Conservation (phyloP, 129 eudicot genomes). For the Centaurea solstitialis region DNA sequence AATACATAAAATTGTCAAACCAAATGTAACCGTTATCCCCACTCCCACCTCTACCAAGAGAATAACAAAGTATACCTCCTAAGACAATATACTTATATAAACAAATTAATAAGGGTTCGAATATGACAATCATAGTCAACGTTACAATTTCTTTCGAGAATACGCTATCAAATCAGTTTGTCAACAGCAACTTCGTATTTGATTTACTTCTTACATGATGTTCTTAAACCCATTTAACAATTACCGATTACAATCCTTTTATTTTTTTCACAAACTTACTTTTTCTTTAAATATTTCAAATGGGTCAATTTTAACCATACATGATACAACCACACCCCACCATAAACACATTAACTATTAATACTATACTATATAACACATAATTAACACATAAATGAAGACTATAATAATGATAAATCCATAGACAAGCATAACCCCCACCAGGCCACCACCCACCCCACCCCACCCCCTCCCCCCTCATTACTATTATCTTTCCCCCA, state of each 20-base stretch:
- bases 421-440: not conserved
- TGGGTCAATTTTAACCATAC: not conserved
- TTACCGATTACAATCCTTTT: not conserved
- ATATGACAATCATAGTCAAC: not conserved
- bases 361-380: not conserved
- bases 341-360: not conserved
- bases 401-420: not conserved
- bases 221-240: no score
- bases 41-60: no score
- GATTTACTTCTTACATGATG: not conserved
- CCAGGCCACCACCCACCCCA: not conserved
- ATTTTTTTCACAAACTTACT: not conserved
- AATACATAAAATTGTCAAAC: no score
- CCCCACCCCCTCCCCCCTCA: not conserved
- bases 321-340: not conserved
- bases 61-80: no score
- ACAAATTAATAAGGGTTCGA: not conserved
- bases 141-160: not conserved
- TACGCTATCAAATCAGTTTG: no score
- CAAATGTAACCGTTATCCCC: no score
- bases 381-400: not conserved
- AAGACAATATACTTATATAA: no score
- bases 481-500: not conserved
- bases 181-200: not conserved
- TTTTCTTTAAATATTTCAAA: not conserved